Percentiles rank a stretch among this genome's conserved stretches.
Evolutionary conservation across 169 alveolate genomes (phyloP).

Genomic region (Plasmodium inui): DNA sequence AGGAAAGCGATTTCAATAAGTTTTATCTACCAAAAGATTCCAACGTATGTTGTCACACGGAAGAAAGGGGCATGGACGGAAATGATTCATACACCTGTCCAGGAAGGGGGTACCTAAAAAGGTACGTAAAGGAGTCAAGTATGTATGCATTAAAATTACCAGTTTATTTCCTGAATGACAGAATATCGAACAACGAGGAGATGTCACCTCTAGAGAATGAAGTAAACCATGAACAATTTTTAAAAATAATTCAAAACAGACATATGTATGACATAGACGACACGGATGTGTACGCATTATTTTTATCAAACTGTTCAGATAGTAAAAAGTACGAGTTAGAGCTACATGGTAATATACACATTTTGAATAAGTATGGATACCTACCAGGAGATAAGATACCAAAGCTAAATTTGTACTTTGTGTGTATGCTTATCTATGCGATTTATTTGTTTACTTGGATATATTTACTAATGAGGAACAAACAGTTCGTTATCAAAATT

Average conservation of each 20-base stretch:
- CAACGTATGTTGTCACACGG: slow-evolving; percentile 44
- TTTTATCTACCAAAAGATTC: slow-evolving; percentile 63
- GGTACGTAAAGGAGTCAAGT: slow-evolving; percentile 41
- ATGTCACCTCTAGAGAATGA: not conserved
- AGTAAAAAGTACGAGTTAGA: slow-evolving; percentile 68
- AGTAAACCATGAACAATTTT: slow-evolving; percentile 26
- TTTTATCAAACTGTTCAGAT: slow-evolving; percentile 71
- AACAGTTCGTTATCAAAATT: slow-evolving; percentile 53
- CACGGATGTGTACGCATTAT: slow-evolving; percentile 68
- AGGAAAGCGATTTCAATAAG: slow-evolving; percentile 66
- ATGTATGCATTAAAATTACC: slow-evolving; percentile 72
- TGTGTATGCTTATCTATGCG: slow-evolving; percentile 27
- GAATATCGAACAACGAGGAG: slow-evolving; percentile 7
- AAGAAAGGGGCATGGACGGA: slow-evolving; percentile 24
- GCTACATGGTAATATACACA: slow-evolving; percentile 75
- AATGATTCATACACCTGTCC: slow-evolving; percentile 60
- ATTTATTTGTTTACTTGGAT: slow-evolving; percentile 51
- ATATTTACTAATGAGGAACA: slow-evolving; percentile 45
- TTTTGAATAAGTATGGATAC: slow-evolving; percentile 71
- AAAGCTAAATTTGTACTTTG: slow-evolving; percentile 69
- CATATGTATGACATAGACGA: slow-evolving; percentile 33
- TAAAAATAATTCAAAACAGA: slow-evolving; percentile 11
- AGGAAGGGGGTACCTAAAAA: slow-evolving; percentile 69
- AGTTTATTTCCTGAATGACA: slow-evolving; percentile 72
- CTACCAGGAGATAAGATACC: slow-evolving; percentile 76